Evolutionary conservation across 1,284 basidiomycete species (phyloP).

Genomic region (Apiotrichum gracile): DNA sequence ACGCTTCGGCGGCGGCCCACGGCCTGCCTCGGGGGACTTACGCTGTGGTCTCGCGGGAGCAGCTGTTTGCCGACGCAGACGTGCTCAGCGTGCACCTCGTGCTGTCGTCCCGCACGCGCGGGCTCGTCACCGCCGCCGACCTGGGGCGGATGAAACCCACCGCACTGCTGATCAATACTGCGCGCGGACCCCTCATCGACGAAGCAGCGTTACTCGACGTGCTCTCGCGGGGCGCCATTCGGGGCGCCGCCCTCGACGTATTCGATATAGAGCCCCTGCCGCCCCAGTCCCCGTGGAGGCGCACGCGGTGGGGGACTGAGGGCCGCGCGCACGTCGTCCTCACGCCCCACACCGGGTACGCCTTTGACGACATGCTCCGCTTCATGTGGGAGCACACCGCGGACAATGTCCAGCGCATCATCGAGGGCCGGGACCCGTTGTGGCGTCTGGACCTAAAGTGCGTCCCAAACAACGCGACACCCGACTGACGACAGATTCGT

Average conservation of each 20-base stretch:
- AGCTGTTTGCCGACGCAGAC: conserved; percentile 55
- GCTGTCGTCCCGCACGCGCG: neutral
- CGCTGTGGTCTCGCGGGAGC: conserved; percentile 50
- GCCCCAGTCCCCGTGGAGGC: conserved; percentile 52
- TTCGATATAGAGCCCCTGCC: conserved; percentile 61
- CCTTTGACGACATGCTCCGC: conserved; percentile 18
- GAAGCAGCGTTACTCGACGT: conserved; percentile 45
- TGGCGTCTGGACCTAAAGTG: conserved; percentile 3
- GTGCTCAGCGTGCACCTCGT: conserved; percentile 1
- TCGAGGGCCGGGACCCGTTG: conserved; percentile 13
- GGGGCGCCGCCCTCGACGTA: conserved; percentile 48
- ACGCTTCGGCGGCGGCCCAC: conserved; percentile 51
- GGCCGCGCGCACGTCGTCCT: conserved; percentile 33
- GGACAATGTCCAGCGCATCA: conserved; percentile 19
- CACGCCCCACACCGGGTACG: conserved; percentile 59
- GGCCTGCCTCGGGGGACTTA: conserved; percentile 29
- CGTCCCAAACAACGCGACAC: neutral
- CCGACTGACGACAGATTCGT: neutral
- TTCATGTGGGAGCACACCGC: conserved; percentile 23
- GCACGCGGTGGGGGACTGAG: conserved; percentile 50
- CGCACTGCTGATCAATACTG: conserved; percentile 22
- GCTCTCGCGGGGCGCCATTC: conserved; percentile 25
- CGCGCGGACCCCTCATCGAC: conserved; percentile 23
- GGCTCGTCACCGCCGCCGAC: conserved; percentile 1
- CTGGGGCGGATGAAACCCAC: conserved; percentile 19